Evolutionary conservation across 768 basidiomycete genomes (phyloP), one percentile per base, ranked within the genome.

Genomic region (Kwoniella mangroviensis): DNA sequence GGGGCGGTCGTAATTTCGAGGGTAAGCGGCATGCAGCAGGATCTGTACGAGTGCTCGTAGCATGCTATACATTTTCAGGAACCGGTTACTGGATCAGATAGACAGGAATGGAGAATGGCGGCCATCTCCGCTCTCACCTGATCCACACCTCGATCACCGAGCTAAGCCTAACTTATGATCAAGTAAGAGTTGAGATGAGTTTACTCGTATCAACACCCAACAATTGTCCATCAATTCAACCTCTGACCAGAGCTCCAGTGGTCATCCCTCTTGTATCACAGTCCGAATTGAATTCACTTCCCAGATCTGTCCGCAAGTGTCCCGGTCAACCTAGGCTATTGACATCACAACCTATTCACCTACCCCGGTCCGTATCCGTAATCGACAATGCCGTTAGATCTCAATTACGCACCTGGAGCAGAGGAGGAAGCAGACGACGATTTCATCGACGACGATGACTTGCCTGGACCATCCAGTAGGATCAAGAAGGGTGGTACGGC

Each of bases 401-500:
- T 55, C 10, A 68, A 59, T 22, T 76, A 72, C 68, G 64, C 34
- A 4, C 73, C 75, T 19, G 70, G 43, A 13, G 59, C 55, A 34
- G 55, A 24, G 40, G 73, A 71, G 26, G 72, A 77, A 45, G 75
- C 73, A 6, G 73, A 74, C 42, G 73, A 79, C 43, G 67, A 75
- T 57, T 21, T 63, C 61, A 64, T 69, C 10, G 45, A 67, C 15
- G 75, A 79, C 22, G 77, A 75, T 34, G 74, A 78, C 43, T 64
- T 70, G 2, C 73, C 77, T 2, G 75, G 75, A 45, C 75, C 77
- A 12, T 75, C 75, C 0, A 68, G 53, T 45, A 51, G 70, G 49
- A 40, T 34, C 22, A 62, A 62, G 52, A 67, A 66, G n/a, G 43
- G 65, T 1, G 63, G 64, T n/a, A 58, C 53, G 42, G 41, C 21